Conservation (phyloP, 768 basidiomycete genomes). For the Tephrocybe rancida region DNA sequence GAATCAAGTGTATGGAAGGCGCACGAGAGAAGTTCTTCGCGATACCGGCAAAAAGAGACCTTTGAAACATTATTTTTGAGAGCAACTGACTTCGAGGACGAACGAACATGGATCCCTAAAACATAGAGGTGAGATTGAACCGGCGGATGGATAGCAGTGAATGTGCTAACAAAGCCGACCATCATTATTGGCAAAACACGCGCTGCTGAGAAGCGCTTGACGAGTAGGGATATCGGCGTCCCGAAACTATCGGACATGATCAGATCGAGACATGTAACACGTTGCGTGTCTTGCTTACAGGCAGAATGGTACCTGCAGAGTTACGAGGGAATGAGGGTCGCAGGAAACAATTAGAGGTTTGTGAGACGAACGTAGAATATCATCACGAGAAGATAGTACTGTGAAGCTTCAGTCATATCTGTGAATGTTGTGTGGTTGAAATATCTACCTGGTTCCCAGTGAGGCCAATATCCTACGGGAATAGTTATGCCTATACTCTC, state of each 20-base stretch:
- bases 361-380: slow-evolving; percentile 38
- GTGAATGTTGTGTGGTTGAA: neutral
- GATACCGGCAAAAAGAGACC: slow-evolving; percentile 46
- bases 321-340: neutral
- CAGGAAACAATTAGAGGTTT: neutral
- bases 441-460: slow-evolving; percentile 43
- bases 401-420: neutral
- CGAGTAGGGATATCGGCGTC: slow-evolving; percentile 51
- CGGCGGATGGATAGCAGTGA: neutral
- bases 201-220: slow-evolving; percentile 49
- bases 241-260: slow-evolving; percentile 36
- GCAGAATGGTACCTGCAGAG: slow-evolving; percentile 43
- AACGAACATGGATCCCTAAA: slow-evolving; percentile 42
- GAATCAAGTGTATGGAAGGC: slow-evolving; percentile 1
- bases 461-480: slow-evolving; percentile 40
- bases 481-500: slow-evolving; percentile 2
- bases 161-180: slow-evolving; percentile 47
- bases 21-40: slow-evolving; percentile 49
- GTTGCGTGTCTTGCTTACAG: no score
- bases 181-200: slow-evolving; percentile 50
- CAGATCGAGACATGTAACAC: neutral
- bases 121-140: neutral
- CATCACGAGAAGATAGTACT: slow-evolving; percentile 54
- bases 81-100: neutral
- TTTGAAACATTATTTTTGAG: slow-evolving; percentile 12